Evolutionary conservation across 352 stramenopile genomes (phyloP), one percentile per base, ranked within the genome.

Genomic region (Pythium plurisporium): DNA sequence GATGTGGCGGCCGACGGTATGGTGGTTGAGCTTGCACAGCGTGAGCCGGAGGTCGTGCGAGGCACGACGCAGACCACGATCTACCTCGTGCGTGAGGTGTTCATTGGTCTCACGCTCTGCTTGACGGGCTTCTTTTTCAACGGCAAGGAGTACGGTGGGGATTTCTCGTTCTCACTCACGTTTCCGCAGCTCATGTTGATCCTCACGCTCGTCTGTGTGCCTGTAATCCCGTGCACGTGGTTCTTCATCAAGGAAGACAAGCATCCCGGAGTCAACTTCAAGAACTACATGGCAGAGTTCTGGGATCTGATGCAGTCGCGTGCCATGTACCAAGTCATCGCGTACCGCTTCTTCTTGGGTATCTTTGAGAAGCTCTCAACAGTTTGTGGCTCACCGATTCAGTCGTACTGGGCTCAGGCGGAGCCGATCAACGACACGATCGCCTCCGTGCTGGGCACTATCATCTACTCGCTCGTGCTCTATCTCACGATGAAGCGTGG

Each of bases 321-420:
- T 23, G 72, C 65, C 4, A 55, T 82, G 43, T 85, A 76, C 58
- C 74, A 85, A 33, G 38, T 82, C n/a, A 64, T 74, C 31, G 62
- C 67, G 23, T 79, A 73, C 56, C 36, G 58, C 6, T 82, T 80
- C 38, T 74, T 82, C 60, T 55, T 37, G 34, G 57, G 54, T 26
- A 52, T 78, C 11, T 76, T 85, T 19, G 45, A 48, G 0, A 51
- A 41, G 27, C 64, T 80, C 53, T 55, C 62, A 42, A 70, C 55
- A 44, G 76, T 64, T 6, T 55, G 61, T 1, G 43, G 31, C 7
- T 65, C 46, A 17, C 69, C 64, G 0, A 61, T 84, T 1, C 59
- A 76, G 48, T 42, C 27, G 20, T 62, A 62, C 45, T 55, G 66
- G 31, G 64, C 63, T 22, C 49, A 69, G 2, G 74, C 79, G n/a